These are phyloP conservation scores for Aspergillus egyptiacus DNA, from an alignment of 495 filamentous ascomycete species.

Conservation along the genomic window DNA sequence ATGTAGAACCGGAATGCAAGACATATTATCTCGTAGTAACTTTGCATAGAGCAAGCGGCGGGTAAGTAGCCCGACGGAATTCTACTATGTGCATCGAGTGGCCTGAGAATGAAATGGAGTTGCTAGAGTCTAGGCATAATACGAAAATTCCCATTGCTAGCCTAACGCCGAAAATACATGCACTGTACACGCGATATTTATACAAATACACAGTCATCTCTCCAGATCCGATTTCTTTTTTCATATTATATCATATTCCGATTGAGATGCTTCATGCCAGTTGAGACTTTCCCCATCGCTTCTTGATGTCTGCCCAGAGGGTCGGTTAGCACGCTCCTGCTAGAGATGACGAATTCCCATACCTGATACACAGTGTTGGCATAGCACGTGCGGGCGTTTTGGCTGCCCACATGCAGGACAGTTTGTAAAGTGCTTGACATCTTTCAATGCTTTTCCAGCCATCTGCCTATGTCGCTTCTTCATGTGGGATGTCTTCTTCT, in stretches of 20 bases:
- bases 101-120: too few species aligned
- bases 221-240: background rate
- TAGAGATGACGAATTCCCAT: slow-evolving; percentile 16
- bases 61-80: too few species aligned
- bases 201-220: slow-evolving; percentile 13
- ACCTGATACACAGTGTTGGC: slow-evolving; percentile 75
- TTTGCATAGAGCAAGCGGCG: too few species aligned
- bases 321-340: background rate
- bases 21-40: too few species aligned
- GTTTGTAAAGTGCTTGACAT: slow-evolving; percentile 75
- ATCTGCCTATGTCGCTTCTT: slow-evolving; percentile 90
- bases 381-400: slow-evolving; percentile 84
- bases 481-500: slow-evolving; percentile 98
- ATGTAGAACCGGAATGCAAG: too few species aligned
- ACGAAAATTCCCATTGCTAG: slow-evolving; percentile 20
- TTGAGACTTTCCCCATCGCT: slow-evolving; percentile 25
- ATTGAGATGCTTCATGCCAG: slow-evolving; percentile 13
- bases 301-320: slow-evolving; percentile 26
- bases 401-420: slow-evolving; percentile 82
- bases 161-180: slow-evolving; percentile 42
- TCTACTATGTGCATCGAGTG: too few species aligned
- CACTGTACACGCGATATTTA: slow-evolving; percentile 33
- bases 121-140: background rate
- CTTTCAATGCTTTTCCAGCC: slow-evolving; percentile 89
- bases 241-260: background rate